These are phyloP conservation scores for Clonostachys chloroleuca DNA, from an alignment of 2,329 filamentous ascomycete genomes.

Conservation along the genomic window DNA sequence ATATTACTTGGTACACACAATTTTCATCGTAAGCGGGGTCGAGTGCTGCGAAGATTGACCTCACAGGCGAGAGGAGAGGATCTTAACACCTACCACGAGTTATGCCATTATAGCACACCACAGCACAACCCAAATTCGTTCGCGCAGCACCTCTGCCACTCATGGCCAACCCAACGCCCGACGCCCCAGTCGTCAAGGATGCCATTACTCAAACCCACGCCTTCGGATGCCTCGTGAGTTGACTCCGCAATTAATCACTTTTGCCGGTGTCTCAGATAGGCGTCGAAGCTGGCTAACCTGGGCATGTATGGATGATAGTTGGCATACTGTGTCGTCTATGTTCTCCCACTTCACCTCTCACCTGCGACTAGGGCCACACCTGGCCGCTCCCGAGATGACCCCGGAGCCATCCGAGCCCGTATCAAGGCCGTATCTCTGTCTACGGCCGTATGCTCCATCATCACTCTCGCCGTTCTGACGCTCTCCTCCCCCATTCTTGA, in stretches of 20 bases:
- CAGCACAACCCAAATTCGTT: too few species aligned
- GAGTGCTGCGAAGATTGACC: too few species aligned
- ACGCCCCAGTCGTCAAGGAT: background rate
- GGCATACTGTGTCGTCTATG: constrained; percentile 82
- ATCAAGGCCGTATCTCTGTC: constrained; percentile 76
- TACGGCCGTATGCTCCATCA: constrained; percentile 61
- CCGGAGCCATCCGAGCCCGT: constrained; percentile 82
- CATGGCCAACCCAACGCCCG: background rate
- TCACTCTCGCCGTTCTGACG: constrained; percentile 62
- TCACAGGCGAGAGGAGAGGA: too few species aligned
- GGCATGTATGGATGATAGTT: constrained; percentile 39
- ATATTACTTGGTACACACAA: too few species aligned
- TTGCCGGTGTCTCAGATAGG: too few species aligned
- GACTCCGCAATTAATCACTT: background rate
- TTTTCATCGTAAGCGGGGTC: too few species aligned
- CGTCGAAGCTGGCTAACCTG: too few species aligned
- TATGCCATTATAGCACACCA: too few species aligned
- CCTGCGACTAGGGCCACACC: constrained; percentile 73
- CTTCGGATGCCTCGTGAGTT: constrained; percentile 20
- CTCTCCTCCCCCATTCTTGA: constrained; percentile 32
- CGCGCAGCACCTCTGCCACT: too few species aligned
- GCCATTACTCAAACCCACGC: constrained; percentile 12
- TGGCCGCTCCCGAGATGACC: constrained; percentile 78
- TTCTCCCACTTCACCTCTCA: constrained; percentile 86
- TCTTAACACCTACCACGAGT: too few species aligned